Percentiles rank a stretch among this genome's conserved stretches.
Conservation (phyloP, 1,284 basidiomycete genomes). For the Serendipita sp. region DNA sequence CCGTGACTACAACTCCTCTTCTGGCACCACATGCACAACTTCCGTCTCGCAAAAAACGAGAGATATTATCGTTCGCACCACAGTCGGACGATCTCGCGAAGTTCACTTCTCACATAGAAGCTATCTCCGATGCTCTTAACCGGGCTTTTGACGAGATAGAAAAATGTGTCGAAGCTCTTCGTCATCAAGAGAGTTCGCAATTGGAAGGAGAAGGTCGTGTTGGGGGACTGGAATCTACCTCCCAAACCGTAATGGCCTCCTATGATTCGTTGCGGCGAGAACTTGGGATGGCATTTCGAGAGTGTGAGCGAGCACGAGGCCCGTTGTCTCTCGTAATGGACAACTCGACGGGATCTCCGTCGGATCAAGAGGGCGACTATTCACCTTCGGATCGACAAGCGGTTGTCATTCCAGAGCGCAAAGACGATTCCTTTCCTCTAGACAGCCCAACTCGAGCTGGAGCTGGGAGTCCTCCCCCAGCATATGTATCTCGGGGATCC, state of each 20-base stretch:
- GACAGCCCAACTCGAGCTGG: slow-evolving; percentile 6
- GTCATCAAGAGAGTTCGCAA: slow-evolving; percentile 7
- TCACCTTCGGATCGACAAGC: neutral
- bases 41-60: slow-evolving; percentile 7
- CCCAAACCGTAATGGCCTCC: slow-evolving; percentile 34
- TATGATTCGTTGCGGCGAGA: slow-evolving; percentile 62
- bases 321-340: slow-evolving; percentile 33
- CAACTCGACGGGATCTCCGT: slow-evolving; percentile 14
- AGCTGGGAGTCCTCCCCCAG: slow-evolving; percentile 1
- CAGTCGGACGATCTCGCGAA: slow-evolving; percentile 47
- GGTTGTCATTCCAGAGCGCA: neutral
- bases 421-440: neutral
- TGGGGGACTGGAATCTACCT: slow-evolving; percentile 23
- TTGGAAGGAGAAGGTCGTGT: slow-evolving; percentile 15
- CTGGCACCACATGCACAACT: slow-evolving; percentile 14
- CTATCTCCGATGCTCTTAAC: slow-evolving; percentile 46
- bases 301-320: slow-evolving; percentile 63
- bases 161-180: slow-evolving; percentile 10
- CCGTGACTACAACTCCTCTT: neutral
- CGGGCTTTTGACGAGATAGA: slow-evolving; percentile 48
- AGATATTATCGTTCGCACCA: slow-evolving; percentile 45
- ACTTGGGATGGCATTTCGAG: slow-evolving; percentile 54
- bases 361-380: slow-evolving; percentile 4
- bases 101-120: slow-evolving; percentile 56
- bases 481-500: slow-evolving; percentile 5